phyloP scores from a whole-genome alignment of 1,284 basidiomycete species.

The Ganoderma resinaceum region DNA sequence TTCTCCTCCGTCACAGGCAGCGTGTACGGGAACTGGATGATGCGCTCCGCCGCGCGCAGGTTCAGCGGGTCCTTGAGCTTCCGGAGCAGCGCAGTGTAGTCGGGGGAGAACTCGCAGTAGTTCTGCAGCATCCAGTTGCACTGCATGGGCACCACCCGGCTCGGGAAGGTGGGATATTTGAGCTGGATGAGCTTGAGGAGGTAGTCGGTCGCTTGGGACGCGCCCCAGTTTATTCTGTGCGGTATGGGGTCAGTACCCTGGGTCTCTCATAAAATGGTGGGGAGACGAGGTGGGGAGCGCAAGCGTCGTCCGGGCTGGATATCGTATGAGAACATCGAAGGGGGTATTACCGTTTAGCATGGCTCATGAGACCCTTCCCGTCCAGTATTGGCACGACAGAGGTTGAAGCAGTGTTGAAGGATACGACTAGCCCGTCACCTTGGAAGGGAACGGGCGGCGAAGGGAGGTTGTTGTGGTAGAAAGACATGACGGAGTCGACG shows the following conservation, averaged over 20 bases:
- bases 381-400: slow-evolving; percentile 86
- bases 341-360: slow-evolving; percentile 77
- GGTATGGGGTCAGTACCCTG: neutral
- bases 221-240: slow-evolving; percentile 91
- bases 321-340: neutral
- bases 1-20: slow-evolving; percentile 82
- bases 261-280: too few species aligned
- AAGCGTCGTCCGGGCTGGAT: too few species aligned
- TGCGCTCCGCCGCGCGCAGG: slow-evolving; percentile 71
- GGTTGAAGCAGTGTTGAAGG: slow-evolving; percentile 86
- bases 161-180: slow-evolving; percentile 92
- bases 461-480: slow-evolving; percentile 76
- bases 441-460: slow-evolving; percentile 47
- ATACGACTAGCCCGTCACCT: slow-evolving; percentile 82
- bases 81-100: slow-evolving; percentile 78
- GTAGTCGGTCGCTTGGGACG: slow-evolving; percentile 89
- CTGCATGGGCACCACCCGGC: slow-evolving; percentile 61
- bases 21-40: slow-evolving; percentile 88
- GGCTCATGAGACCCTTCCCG: slow-evolving; percentile 82
- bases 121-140: slow-evolving; percentile 87
- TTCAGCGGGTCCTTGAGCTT: slow-evolving; percentile 67
- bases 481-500: slow-evolving; percentile 93
- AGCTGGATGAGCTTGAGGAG: slow-evolving; percentile 93
- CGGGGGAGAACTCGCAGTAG: slow-evolving; percentile 85
- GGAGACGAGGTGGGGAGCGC: too few species aligned